phyloP scores from a whole-genome alignment of 108 stramenopile genomes.

The Stephanodiscus minutulus region DNA sequence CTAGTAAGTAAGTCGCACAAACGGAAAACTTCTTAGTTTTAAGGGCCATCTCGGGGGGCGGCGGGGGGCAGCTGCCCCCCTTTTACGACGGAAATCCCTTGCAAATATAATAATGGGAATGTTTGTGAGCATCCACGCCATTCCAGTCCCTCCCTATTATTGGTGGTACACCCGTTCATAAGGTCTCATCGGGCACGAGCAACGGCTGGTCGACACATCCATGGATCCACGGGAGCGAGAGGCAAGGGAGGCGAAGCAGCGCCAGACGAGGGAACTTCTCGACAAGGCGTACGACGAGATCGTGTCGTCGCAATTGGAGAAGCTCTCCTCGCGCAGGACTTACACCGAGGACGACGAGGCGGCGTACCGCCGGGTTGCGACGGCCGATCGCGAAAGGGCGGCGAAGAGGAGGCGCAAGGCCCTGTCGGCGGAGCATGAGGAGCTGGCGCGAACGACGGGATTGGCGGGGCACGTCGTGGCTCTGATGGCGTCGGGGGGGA shows the following conservation, averaged over 20 bases:
- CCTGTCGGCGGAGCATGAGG: constrained; percentile 48
- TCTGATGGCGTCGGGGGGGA: constrained; percentile 36
- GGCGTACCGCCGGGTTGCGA: constrained; percentile 31
- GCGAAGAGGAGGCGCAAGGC: constrained; percentile 48
- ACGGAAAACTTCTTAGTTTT: no score
- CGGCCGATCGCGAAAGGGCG: constrained; percentile 43
- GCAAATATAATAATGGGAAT: no score
- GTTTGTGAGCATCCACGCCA: no score
- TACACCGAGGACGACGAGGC: constrained; percentile 50
- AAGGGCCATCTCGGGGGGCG: no score
- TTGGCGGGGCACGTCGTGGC: constrained; percentile 59
- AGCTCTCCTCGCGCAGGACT: constrained; percentile 38
- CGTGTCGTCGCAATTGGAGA: constrained; percentile 41
- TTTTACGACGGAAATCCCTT: no score
- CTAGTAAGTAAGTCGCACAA: no score
- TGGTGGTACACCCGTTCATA: no score
- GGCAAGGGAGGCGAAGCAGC: constrained; percentile 40
- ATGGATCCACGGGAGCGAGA: constrained; percentile 64
- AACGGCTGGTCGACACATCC: neutral
- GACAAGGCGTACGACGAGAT: constrained; percentile 55
- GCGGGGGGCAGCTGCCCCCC: no score
- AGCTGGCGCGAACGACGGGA: constrained; percentile 50
- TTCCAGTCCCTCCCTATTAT: neutral
- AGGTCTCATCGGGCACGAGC: no score
- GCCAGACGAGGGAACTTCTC: constrained; percentile 42